Evolutionary conservation across 768 basidiomycete genomes (phyloP).

Genomic region (Stropharia rugosoannulata): DNA sequence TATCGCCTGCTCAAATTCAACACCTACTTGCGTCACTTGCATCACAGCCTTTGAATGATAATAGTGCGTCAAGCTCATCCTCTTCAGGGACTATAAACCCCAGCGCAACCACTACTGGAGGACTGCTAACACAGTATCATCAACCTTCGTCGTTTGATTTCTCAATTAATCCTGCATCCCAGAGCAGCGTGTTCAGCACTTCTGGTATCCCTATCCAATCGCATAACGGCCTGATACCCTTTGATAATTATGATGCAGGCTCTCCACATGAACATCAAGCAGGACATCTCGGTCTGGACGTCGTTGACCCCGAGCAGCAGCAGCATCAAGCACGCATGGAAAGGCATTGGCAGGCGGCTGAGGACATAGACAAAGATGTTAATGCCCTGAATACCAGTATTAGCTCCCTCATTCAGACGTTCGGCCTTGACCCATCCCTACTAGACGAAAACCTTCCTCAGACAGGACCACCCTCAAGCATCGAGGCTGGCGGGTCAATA

Average conservation of each 20-base stretch:
- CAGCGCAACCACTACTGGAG: conserved; percentile 12
- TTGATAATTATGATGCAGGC: conserved; percentile 22
- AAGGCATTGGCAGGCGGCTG: conserved; percentile 55
- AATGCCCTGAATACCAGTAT: conserved; percentile 68
- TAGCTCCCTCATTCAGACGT: conserved; percentile 66
- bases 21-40: conserved; percentile 49
- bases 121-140: conserved; percentile 30
- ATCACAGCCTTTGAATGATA: conserved; percentile 31
- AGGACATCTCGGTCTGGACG: not conserved
- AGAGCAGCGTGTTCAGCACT: conserved; percentile 1
- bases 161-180: conserved; percentile 18
- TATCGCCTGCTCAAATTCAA: conserved; percentile 59
- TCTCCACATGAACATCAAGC: conserved; percentile 6
- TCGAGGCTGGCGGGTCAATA: not conserved
- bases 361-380: conserved; percentile 72
- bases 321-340: conserved; percentile 40
- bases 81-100: conserved; percentile 18
- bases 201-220: conserved; percentile 13
- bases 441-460: conserved; percentile 18
- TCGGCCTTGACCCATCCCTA: conserved; percentile 58
- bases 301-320: conserved; percentile 26
- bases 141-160: conserved; percentile 35
- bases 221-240: conserved; percentile 29
- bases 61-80: conserved; percentile 16
- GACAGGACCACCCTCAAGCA: not conserved